Conservation (phyloP, 768 basidiomycete genomes). For the Suillus subaureus region DNA sequence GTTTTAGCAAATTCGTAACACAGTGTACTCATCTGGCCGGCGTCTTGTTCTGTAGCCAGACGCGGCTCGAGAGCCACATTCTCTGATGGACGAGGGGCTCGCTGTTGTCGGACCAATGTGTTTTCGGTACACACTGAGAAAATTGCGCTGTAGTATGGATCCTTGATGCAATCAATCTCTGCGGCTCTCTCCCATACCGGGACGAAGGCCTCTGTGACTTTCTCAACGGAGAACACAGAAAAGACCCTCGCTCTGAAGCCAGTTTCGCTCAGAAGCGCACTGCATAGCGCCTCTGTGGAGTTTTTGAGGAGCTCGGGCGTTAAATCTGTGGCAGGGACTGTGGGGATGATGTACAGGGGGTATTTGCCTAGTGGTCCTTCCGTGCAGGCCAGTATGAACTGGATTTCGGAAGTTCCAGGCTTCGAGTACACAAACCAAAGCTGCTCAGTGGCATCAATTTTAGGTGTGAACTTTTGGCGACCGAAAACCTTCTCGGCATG, state of each 20-base stretch:
- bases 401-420: slow-evolving; percentile 28
- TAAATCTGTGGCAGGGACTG: slow-evolving; percentile 40
- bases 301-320: slow-evolving; percentile 40
- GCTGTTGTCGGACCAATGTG: slow-evolving; percentile 34
- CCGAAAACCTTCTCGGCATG: slow-evolving; percentile 35
- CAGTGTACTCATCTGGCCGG: slow-evolving; percentile 41
- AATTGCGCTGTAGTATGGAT: slow-evolving; percentile 65
- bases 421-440: slow-evolving; percentile 36
- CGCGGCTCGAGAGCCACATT: slow-evolving; percentile 31
- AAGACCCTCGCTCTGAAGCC: slow-evolving; percentile 45
- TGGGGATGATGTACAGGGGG: slow-evolving; percentile 57
- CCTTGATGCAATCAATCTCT: slow-evolving; percentile 35
- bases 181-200: slow-evolving; percentile 50
- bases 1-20: slow-evolving; percentile 59
- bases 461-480: slow-evolving; percentile 1
- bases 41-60: slow-evolving; percentile 35
- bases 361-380: slow-evolving; percentile 56
- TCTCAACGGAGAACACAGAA: slow-evolving; percentile 63
- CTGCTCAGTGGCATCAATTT: slow-evolving; percentile 14
- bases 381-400: slow-evolving; percentile 63
- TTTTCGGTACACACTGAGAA: slow-evolving; percentile 54
- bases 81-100: not conserved
- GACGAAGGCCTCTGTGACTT: slow-evolving; percentile 49
- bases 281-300: slow-evolving; percentile 40
- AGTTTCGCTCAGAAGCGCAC: slow-evolving; percentile 29